Evolutionary conservation across 2,329 filamentous ascomycete species (phyloP), one percentile per base, ranked within the genome.

Genomic region (Cercospora sp.): DNA sequence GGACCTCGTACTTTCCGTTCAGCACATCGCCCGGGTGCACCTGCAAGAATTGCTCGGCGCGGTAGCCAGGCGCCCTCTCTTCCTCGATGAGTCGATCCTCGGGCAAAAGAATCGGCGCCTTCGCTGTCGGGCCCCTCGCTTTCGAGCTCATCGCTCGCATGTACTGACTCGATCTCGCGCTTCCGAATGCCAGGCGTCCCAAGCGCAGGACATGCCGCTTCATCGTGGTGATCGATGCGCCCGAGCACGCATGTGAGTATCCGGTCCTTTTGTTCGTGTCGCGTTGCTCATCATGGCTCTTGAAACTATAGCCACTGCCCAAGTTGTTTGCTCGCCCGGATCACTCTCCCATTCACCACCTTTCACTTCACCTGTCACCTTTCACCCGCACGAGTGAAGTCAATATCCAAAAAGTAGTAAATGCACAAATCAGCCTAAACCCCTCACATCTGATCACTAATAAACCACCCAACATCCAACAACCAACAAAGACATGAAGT

Each of bases 21-120:
- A 59, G 13, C 55, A 59, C 55, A n/a, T 59, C 55, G 13, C 55
- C 55, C 31, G 55, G 55, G 18, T 30, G 31, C 23, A 59, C 55
- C 28, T 36, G 55, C 55, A 31, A 10, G 5, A 30, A 36, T n/a
- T 23, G 28, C 16, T 31, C 28, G 13, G 55, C 28, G 26, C 31
- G n/a, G 18, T 31, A 59, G 13, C 31, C 55, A 31, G 55, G 55
- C 13, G 16, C 16, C 10, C n/a, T 20, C 55, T 59, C 55, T 16
- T 59, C 55, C 3, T 59, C 55, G 5, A 51, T 23, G 9, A 23
- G 45, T 23, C 45, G 45, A 26, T 51, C 45, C 9, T 12, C 8
- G 7, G 45, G 45, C 45, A 51, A 26, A 1, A 26, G 9, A 13
- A 51, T 13, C 9, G 45, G 45, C 45, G 18, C 45, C 7, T 51